phyloP scores from a whole-genome alignment of 192 early-diverging fungal species.

The Mortierella alpina region DNA sequence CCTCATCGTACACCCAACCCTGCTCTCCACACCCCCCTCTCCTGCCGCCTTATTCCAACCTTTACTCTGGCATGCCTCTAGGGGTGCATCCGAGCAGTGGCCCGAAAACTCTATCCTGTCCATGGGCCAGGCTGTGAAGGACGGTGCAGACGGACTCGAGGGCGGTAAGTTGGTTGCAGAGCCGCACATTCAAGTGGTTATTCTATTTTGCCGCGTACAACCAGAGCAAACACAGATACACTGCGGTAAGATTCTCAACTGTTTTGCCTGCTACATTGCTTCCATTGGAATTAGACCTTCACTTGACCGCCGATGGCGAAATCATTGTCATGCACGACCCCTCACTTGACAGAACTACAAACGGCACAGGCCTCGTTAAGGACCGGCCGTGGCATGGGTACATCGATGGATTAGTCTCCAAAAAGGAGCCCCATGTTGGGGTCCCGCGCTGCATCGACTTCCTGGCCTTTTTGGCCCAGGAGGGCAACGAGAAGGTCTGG shows the following conservation, averaged over 20 bases:
- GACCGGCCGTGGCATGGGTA: slow-evolving; percentile 58
- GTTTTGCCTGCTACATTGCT: neutral
- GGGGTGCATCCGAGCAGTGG: slow-evolving; percentile 61
- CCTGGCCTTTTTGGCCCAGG: slow-evolving; percentile 55
- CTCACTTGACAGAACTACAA: slow-evolving; percentile 60
- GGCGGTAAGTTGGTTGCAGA: slow-evolving; percentile 31
- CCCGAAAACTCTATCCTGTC: slow-evolving; percentile 69
- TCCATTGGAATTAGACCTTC: slow-evolving; percentile 54
- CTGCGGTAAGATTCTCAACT: neutral
- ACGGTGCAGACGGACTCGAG: slow-evolving; percentile 63
- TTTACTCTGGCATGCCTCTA: slow-evolving; percentile 21
- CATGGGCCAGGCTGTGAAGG: slow-evolving; percentile 61
- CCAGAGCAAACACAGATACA: neutral
- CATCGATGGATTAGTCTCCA: slow-evolving; percentile 62
- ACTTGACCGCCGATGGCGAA: slow-evolving; percentile 62
- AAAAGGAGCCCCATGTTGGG: slow-evolving; percentile 54
- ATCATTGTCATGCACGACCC: slow-evolving; percentile 68
- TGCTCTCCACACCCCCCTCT: neutral
- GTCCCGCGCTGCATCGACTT: slow-evolving; percentile 64
- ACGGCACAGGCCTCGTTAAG: slow-evolving; percentile 57
- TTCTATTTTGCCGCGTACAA: neutral
- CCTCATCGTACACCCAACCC: neutral
- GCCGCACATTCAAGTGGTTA: neutral
- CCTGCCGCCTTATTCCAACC: neutral
- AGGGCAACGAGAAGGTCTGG: slow-evolving; percentile 59